Conservation (phyloP, 2,329 filamentous ascomycete genomes). For the Colletotrichum karsti region DNA sequence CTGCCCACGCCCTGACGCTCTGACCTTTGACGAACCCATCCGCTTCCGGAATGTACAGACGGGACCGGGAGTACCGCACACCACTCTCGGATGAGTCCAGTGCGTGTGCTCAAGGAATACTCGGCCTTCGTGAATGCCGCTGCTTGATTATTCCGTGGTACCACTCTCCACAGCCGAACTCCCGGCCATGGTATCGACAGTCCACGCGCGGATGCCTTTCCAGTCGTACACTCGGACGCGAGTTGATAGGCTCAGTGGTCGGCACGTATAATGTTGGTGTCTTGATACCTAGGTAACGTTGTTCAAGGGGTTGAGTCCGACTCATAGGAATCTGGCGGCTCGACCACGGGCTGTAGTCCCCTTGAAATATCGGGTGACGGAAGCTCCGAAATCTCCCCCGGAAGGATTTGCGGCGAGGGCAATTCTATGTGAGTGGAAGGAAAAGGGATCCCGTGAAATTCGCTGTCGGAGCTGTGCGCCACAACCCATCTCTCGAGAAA, state of each 20-base stretch:
- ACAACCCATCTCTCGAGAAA: constrained; percentile 56
- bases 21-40: not conserved
- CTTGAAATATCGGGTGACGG: constrained; percentile 22
- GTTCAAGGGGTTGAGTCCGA: constrained; percentile 21
- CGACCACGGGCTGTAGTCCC: constrained; percentile 40
- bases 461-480: constrained; percentile 55
- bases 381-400: constrained; percentile 34
- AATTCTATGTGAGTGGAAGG: constrained; percentile 55
- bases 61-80: no score
- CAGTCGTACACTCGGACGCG: no score
- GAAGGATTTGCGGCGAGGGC: constrained; percentile 54
- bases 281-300: not conserved
- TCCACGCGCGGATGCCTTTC: not conserved
- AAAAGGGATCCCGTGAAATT: constrained; percentile 55
- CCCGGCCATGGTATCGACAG: not conserved
- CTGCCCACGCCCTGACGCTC: constrained; percentile 4
- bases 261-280: not conserved
- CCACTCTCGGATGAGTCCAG: not conserved
- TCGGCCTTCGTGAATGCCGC: not conserved
- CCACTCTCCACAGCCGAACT: constrained; percentile 2
- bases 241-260: not conserved
- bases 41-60: no score
- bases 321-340: constrained; percentile 34
- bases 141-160: not conserved
- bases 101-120: not conserved